phyloP scores from a whole-genome alignment of 2,329 filamentous ascomycete species.

The Coniochaeta sp. region DNA sequence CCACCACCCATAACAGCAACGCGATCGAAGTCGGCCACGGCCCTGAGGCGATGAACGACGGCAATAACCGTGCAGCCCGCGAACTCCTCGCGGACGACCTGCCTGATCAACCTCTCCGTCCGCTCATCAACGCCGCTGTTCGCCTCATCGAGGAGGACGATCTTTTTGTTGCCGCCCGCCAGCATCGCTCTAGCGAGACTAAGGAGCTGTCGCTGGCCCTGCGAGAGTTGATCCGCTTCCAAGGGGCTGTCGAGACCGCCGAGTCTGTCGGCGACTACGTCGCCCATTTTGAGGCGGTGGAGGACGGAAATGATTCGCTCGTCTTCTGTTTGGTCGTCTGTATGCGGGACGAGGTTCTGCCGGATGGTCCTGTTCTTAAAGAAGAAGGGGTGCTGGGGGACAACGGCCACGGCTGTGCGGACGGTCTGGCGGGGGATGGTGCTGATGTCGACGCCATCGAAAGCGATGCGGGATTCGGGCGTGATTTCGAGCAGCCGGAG shows the following conservation, averaged over 20 bases:
- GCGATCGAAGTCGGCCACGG: conserved; percentile 14
- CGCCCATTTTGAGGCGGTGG: conserved; percentile 1
- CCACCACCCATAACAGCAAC: neutral
- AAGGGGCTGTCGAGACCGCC: neutral
- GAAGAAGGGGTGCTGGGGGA: conserved; percentile 32
- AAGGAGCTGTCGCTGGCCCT: conserved; percentile 9
- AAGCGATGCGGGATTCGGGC: conserved; percentile 45
- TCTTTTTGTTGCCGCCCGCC: conserved; percentile 5
- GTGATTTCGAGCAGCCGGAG: conserved; percentile 89
- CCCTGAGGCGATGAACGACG: conserved; percentile 14
- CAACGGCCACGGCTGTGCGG: conserved; percentile 29
- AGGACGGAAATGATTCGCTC: conserved; percentile 3
- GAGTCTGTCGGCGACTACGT: neutral
- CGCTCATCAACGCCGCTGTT: conserved; percentile 10
- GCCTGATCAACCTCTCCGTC: conserved; percentile 11
- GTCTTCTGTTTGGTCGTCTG: neutral
- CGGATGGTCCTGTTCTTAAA: conserved; percentile 3
- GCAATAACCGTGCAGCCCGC: conserved; percentile 10
- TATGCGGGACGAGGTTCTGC: conserved; percentile 3
- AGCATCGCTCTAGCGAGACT: conserved; percentile 8
- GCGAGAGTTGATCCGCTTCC: conserved; percentile 4
- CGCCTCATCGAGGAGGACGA: conserved; percentile 9
- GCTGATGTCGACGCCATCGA: conserved; percentile 34
- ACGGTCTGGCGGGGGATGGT: conserved; percentile 30
- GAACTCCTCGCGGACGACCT: conserved; percentile 8